Percentiles rank a stretch among this genome's conserved stretches.
phyloP scores from a whole-genome alignment of 2,329 filamentous ascomycete species.

The Xenoacremonium recifei region DNA sequence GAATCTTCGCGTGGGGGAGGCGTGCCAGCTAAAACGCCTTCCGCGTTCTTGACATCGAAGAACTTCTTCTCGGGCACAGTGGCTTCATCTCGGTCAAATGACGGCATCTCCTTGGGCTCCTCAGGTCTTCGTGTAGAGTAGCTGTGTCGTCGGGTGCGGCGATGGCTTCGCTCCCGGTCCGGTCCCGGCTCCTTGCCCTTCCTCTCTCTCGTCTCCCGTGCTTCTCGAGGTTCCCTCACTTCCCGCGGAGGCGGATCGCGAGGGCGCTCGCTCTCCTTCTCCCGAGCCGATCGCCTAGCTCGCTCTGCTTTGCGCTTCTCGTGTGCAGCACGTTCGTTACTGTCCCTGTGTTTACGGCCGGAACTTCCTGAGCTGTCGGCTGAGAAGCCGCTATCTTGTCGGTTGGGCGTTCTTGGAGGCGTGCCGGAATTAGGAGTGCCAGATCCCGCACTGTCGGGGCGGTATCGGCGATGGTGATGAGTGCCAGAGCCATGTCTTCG shows the following conservation, averaged over 20 bases:
- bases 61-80: slow-evolving; percentile 36
- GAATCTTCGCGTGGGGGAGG: slow-evolving; percentile 24
- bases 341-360: slow-evolving; percentile 37
- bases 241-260: slow-evolving; percentile 14
- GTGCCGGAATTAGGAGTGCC: slow-evolving; percentile 34
- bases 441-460: slow-evolving; percentile 37
- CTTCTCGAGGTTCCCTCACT: slow-evolving; percentile 5
- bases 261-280: slow-evolving; percentile 20
- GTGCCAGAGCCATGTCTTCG: slow-evolving; percentile 20
- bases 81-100: slow-evolving; percentile 22
- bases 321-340: slow-evolving; percentile 50
- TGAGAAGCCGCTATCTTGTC: slow-evolving; percentile 47
- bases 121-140: slow-evolving; percentile 35
- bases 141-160: slow-evolving; percentile 42
- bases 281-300: slow-evolving; percentile 8
- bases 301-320: slow-evolving; percentile 50
- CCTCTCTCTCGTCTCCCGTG: slow-evolving; percentile 17
- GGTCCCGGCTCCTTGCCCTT: slow-evolving; percentile 35
- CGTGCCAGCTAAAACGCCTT: slow-evolving; percentile 31
- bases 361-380: slow-evolving; percentile 38
- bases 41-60: slow-evolving; percentile 39
- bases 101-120: slow-evolving; percentile 26
- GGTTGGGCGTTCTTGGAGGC: slow-evolving; percentile 38
- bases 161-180: slow-evolving; percentile 31
- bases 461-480: slow-evolving; percentile 35